Percentiles rank a stretch among this genome's conserved stretches.
Evolutionary conservation across 169 alveolate species (phyloP).

Genomic region (Cryptosporidium felis): DNA sequence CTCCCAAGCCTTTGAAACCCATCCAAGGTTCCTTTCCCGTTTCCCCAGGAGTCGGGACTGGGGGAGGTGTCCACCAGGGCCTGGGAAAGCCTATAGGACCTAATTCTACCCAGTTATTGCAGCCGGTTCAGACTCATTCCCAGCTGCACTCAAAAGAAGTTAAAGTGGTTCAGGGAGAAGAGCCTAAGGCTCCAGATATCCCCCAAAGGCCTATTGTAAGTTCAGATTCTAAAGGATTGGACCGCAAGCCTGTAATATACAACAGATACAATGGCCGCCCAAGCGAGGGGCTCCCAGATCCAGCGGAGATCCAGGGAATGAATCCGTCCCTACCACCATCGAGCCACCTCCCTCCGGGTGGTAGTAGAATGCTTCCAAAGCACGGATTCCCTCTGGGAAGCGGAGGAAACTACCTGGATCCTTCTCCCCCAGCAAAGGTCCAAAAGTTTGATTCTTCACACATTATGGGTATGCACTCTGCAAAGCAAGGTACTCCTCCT

Average conservation of each 20-base stretch:
- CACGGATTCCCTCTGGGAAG: not conserved
- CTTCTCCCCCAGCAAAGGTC: slow-evolving; percentile 8
- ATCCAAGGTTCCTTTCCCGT: not conserved
- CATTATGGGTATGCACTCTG: no score
- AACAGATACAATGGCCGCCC: not conserved
- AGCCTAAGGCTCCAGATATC: no score
- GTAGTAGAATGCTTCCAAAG: not conserved
- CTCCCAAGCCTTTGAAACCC: not conserved
- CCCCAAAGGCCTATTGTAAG: not conserved
- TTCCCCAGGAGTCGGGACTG: slow-evolving; percentile 9
- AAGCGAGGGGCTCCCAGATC: not conserved
- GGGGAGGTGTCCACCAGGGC: no score
- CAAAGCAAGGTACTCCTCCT: no score
- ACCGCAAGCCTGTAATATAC: not conserved
- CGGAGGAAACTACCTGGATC: not conserved
- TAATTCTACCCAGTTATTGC: no score
- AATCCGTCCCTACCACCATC: not conserved
- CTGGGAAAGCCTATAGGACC: no score
- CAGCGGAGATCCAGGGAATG: not conserved
- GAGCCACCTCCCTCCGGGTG: not conserved
- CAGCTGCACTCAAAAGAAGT: no score
- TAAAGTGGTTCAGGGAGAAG: no score
- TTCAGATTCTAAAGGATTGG: not conserved
- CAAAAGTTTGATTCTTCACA: not conserved
- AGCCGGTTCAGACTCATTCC: no score